Percentiles rank a stretch among this genome's conserved stretches.
Evolutionary conservation across 2,329 filamentous ascomycete genomes (phyloP).

Genomic region (Talaromyces sp.): DNA sequence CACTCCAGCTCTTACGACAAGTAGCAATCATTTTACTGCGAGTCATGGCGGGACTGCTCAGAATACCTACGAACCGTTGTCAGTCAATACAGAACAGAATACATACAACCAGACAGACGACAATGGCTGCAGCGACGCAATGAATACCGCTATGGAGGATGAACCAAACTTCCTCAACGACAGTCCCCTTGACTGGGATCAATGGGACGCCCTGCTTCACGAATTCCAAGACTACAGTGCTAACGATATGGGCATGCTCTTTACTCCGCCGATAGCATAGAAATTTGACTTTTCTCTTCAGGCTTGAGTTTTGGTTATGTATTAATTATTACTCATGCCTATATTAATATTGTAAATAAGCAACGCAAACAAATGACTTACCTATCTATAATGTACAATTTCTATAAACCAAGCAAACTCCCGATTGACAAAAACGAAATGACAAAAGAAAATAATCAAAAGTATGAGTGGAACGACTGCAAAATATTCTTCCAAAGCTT

Average conservation of each 20-base stretch:
- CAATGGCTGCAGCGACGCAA: background rate
- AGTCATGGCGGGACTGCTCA: background rate
- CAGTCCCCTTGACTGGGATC: constrained; percentile 30
- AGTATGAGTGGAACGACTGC: background rate
- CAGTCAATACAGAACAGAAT: background rate
- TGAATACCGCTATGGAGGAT: background rate
- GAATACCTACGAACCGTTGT: background rate
- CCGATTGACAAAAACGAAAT: background rate
- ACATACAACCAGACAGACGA: background rate
- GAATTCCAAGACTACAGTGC: constrained; percentile 25
- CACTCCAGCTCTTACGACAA: background rate
- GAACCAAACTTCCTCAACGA: constrained; percentile 20
- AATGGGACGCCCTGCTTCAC: constrained; percentile 33
- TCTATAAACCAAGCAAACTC: background rate
- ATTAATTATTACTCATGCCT: background rate
- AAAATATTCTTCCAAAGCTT: background rate
- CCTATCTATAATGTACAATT: background rate
- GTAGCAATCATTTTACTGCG: too few species aligned
- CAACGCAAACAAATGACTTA: background rate
- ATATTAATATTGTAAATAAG: background rate
- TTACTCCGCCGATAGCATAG: background rate
- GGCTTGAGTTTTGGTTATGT: background rate
- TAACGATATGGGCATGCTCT: constrained; percentile 11
- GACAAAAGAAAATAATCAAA: background rate
- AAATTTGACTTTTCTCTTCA: background rate